Base-by-base conservation (phyloP, 129 eudicot genomes). In the Glebionis coronaria region DNA sequence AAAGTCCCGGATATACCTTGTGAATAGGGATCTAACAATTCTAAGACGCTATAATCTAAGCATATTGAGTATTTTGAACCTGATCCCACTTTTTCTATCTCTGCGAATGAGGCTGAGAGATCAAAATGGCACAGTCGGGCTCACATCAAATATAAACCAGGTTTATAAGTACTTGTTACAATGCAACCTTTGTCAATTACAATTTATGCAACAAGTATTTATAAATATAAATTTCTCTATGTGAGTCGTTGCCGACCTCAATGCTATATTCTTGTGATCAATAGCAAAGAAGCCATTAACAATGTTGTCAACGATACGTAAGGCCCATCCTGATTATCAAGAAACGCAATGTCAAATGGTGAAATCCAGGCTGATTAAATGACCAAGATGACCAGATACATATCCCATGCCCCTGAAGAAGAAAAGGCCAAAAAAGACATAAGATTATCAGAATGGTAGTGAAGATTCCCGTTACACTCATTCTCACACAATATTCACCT, bases 41-140 rank as follows among this genome's bases (percentile, higher is more conserved):
- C 97, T 79, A 56, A 94, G 95, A 70, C 99, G 92, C 99, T 97
- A 94, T 23, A 94, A 79, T 71, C 99, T 79, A 46, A 94, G 95
- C 97, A 94, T 94, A 70, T 87, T 82, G 35, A 93, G 90, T 65
- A 85, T 44, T 75, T 87, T 73, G 56, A 86, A 89, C 1, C 90
- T 87, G 3, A 93, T 50, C 21, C 80, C 97, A 19, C 82, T 80
- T 57, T 63, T 72, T 47, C 79, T 93, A 78, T 81, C 80, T n/a
- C 90, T 89, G 83, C 86, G 82, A 51, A 93, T 86, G 19, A 82
- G 83, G 78, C 92, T 84, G 62, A 93, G 74, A 38, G 90, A 69
- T 61, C 85, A 87, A 68, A 93, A 82, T 52, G 99, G 99, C 14
- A 82, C 76, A 1, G 99, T 93, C 20, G 99, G 89, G 79, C 95